Percentiles rank a stretch among this genome's conserved stretches.
phyloP scores from a whole-genome alignment of 2,329 filamentous ascomycete genomes.

The Lecanicillium sp. region DNA sequence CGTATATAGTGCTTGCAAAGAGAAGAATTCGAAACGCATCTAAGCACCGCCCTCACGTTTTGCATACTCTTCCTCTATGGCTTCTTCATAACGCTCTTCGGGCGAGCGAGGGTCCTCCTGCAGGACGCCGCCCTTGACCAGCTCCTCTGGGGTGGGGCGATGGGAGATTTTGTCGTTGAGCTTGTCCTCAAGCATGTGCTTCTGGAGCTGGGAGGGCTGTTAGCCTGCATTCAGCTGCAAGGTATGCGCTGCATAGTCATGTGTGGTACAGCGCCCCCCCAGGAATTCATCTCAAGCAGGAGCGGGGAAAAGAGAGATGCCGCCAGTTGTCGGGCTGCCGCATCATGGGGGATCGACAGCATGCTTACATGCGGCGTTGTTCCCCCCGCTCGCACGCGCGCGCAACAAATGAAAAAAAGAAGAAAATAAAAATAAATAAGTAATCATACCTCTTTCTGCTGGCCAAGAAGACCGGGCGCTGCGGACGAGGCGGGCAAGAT shows the following conservation, averaged over 20 bases:
- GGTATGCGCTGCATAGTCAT: too few species aligned
- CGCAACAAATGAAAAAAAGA: background rate
- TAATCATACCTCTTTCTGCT: conserved; percentile 59
- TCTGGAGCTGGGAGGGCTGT: conserved; percentile 64
- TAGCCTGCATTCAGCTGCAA: too few species aligned
- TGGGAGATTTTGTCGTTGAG: conserved; percentile 81
- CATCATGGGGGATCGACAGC: background rate
- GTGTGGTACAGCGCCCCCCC: too few species aligned
- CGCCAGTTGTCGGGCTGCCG: background rate
- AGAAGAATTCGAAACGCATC: background rate
- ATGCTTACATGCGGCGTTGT: too few species aligned
- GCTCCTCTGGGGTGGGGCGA: conserved; percentile 65
- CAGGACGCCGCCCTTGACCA: conserved; percentile 75
- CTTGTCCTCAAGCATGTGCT: conserved; percentile 78
- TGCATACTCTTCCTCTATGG: conserved; percentile 57
- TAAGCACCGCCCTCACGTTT: conserved; percentile 56
- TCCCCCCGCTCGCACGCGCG: too few species aligned
- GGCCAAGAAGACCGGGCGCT: conserved; percentile 70
- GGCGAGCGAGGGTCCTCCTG: conserved; percentile 56
- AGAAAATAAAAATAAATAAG: background rate
- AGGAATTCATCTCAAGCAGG: too few species aligned
- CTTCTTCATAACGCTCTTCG: conserved; percentile 50
- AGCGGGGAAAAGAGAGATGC: background rate
- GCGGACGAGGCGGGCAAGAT: conserved; percentile 75
- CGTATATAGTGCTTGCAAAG: conserved; percentile 3